Evolutionary conservation across 805 yeast species (phyloP).

Genomic region (Ogataea nitratoaversa): DNA sequence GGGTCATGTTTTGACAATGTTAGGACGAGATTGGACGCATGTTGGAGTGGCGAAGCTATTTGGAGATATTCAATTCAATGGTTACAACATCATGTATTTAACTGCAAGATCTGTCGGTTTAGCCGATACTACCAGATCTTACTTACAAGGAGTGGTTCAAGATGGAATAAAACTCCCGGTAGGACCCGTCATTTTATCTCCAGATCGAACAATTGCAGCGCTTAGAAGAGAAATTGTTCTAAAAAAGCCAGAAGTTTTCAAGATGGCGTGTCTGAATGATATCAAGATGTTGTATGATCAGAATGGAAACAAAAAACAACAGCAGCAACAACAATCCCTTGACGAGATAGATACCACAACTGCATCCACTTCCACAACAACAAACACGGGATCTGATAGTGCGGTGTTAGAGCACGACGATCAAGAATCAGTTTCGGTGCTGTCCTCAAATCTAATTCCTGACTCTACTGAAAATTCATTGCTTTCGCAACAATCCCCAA

Average conservation of each 20-base stretch:
- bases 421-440: not conserved
- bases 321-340: not conserved
- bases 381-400: too few species aligned
- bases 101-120: conserved; percentile 96
- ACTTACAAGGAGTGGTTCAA: conserved; percentile 73
- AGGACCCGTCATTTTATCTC: conserved; percentile 94
- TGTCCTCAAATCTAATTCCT: not conserved
- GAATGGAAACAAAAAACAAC: not conserved
- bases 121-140: conserved; percentile 87
- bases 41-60: conserved; percentile 90
- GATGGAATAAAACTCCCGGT: conserved; percentile 68
- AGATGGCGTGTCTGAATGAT: conserved; percentile 93
- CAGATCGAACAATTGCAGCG: conserved; percentile 96
- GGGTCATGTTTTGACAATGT: conserved; percentile 89
- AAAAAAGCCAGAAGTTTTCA: conserved; percentile 96
- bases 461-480: not conserved
- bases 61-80: conserved; percentile 80
- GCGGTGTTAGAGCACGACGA: too few species aligned
- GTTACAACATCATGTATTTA: conserved; percentile 88
- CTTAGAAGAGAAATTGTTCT: conserved; percentile 84
- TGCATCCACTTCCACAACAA: not conserved
- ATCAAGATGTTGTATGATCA: conserved; percentile 60
- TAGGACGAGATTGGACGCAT: conserved; percentile 98
- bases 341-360: not conserved
- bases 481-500: not conserved